phyloP scores from a whole-genome alignment of 2,329 filamentous ascomycete species.

The Raffaelea albimanens region DNA sequence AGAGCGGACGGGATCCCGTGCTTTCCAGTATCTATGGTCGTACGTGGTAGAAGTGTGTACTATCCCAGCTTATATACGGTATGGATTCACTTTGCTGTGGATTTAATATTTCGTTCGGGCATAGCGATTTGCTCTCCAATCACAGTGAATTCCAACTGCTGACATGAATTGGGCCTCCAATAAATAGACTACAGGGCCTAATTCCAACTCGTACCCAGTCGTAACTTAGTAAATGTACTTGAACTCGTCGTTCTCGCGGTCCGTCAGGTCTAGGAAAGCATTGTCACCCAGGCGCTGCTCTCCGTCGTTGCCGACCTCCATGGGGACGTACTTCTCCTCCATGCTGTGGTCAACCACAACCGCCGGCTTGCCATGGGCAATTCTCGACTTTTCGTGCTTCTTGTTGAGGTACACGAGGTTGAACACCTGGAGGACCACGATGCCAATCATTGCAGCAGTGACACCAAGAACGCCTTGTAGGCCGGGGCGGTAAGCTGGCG shows the following conservation, averaged over 20 bases:
- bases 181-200: neutral
- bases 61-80: too few species aligned
- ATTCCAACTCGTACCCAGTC: neutral
- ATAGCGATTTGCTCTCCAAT: too few species aligned
- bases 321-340: slow-evolving; percentile 36
- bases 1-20: too few species aligned
- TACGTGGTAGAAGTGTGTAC: too few species aligned
- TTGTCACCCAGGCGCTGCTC: slow-evolving; percentile 32
- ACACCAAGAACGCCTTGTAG: slow-evolving; percentile 45
- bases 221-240: slow-evolving; percentile 45
- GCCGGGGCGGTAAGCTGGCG: slow-evolving; percentile 48
- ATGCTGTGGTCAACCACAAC: slow-evolving; percentile 52
- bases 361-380: slow-evolving; percentile 50
- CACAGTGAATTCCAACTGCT: too few species aligned
- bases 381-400: slow-evolving; percentile 42
- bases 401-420: slow-evolving; percentile 49
- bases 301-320: slow-evolving; percentile 21
- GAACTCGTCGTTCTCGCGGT: slow-evolving; percentile 59
- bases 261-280: slow-evolving; percentile 51
- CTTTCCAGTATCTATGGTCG: too few species aligned
- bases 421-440: slow-evolving; percentile 42
- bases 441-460: slow-evolving; percentile 41
- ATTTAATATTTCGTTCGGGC: too few species aligned
- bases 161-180: neutral
- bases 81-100: too few species aligned